These are phyloP conservation scores for Aspergillus transmontanensis DNA, from an alignment of 2,329 filamentous ascomycete genomes.

Conservation along the genomic window DNA sequence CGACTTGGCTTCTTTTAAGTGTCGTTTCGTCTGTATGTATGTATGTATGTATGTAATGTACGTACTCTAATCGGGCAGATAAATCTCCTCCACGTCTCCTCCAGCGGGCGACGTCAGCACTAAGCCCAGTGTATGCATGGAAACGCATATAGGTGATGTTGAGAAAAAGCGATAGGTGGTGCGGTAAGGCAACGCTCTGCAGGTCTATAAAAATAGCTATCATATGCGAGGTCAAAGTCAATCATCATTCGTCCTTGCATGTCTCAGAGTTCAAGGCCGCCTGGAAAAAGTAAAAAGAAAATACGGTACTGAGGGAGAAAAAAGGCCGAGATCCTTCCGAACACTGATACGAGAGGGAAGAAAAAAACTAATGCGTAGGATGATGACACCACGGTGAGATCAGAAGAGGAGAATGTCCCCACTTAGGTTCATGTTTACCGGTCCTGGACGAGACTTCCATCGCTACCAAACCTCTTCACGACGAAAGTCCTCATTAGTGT, in stretches of 20 bases:
- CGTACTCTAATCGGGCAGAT: neutral
- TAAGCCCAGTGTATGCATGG: neutral
- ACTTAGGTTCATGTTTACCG: neutral
- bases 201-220: neutral
- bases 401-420: neutral
- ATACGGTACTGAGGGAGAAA: neutral
- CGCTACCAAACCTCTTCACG: neutral
- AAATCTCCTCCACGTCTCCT: neutral
- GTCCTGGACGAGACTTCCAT: neutral
- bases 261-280: neutral
- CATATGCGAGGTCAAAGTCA: neutral
- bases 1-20: neutral
- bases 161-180: neutral
- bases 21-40: neutral
- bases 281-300: neutral
- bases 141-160: neutral
- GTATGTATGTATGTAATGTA: neutral
- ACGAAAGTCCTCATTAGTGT: neutral
- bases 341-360: neutral
- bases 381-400: slow-evolving; percentile 6
- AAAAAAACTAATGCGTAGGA: neutral
- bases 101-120: neutral
- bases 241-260: slow-evolving; percentile 1
- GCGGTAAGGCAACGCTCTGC: neutral
- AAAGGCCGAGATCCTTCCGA: neutral